Conservation (phyloP, 768 basidiomycete genomes). For the Termitomyces heimii region DNA sequence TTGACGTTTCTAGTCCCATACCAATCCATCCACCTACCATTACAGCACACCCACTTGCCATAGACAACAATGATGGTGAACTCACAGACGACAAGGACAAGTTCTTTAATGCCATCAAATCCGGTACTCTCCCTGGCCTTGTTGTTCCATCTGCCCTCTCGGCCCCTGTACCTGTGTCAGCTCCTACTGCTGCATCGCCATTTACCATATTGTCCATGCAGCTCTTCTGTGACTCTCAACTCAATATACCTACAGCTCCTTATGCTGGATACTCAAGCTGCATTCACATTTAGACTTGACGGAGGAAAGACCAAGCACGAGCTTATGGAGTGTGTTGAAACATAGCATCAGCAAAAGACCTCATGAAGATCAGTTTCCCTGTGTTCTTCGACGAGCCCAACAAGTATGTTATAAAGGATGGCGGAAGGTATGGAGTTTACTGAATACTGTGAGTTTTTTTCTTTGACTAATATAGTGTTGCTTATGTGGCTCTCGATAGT, state of each 20-base stretch:
- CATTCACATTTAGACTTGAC: conserved; percentile 55
- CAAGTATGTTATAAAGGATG: conserved; percentile 97
- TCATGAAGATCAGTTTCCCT: conserved; percentile 93
- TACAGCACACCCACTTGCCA: neutral
- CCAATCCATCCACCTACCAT: neutral
- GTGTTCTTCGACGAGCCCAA: conserved; percentile 92
- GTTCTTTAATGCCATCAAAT: conserved; percentile 95
- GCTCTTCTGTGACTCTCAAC: neutral
- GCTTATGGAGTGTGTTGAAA: conserved; percentile 93
- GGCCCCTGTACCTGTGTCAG: neutral
- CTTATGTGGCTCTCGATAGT: conserved; percentile 34
- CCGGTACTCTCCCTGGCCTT: conserved; percentile 71
- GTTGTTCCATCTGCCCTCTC: conserved; percentile 33
- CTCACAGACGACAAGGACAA: conserved; percentile 86
- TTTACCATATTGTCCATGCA: neutral
- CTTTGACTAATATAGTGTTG: neutral
- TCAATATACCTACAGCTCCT: conserved; percentile 21
- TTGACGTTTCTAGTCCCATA: neutral
- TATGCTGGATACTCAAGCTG: conserved; percentile 69
- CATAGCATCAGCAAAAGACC: conserved; percentile 93
- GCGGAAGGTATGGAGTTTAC: conserved; percentile 98
- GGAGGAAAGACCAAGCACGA: conserved; percentile 84
- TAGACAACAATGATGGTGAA: conserved; percentile 20
- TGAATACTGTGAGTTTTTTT: conserved; percentile 65
- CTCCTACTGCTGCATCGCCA: neutral